Percentiles rank a stretch among this genome's conserved stretches.
phyloP scores from a whole-genome alignment of 2,329 filamentous ascomycete species.

The Colletotrichum sp. region DNA sequence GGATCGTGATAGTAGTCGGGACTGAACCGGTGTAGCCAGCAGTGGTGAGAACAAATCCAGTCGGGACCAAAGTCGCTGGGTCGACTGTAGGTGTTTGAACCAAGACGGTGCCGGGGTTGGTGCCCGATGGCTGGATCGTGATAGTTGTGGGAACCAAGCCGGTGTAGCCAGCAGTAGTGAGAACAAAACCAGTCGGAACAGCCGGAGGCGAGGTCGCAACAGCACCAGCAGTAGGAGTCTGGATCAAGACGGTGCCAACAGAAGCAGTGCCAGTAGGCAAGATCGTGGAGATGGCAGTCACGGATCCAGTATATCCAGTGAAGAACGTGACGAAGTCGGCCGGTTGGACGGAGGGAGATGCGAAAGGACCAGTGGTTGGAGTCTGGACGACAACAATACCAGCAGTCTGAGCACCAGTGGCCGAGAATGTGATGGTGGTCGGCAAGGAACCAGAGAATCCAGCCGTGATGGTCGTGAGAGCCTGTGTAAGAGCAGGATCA shows the following conservation, averaged over 20 bases:
- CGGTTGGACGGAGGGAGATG: background rate
- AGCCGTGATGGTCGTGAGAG: background rate
- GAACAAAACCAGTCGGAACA: background rate
- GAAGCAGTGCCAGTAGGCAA: background rate
- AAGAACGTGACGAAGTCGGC: constrained; percentile 1
- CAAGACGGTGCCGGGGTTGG: background rate
- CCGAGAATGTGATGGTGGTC: background rate
- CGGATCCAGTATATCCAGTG: background rate
- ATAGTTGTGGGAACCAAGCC: background rate
- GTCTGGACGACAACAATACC: background rate
- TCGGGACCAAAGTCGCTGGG: background rate
- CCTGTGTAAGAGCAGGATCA: background rate
- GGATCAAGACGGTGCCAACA: background rate
- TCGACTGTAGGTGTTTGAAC: background rate
- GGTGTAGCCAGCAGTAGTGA: background rate
- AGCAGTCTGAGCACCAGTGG: background rate
- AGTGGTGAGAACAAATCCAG: no score
- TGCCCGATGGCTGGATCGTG: background rate
- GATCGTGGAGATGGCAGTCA: constrained; percentile 1
- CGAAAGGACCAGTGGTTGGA: background rate
- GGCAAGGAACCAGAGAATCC: background rate
- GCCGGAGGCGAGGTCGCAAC: background rate
- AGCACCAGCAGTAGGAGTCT: background rate
- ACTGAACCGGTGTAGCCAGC: no score
- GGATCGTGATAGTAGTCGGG: no score